Base-by-base conservation (phyloP, 148 eudicot genomes). In the Rheum nobile region DNA sequence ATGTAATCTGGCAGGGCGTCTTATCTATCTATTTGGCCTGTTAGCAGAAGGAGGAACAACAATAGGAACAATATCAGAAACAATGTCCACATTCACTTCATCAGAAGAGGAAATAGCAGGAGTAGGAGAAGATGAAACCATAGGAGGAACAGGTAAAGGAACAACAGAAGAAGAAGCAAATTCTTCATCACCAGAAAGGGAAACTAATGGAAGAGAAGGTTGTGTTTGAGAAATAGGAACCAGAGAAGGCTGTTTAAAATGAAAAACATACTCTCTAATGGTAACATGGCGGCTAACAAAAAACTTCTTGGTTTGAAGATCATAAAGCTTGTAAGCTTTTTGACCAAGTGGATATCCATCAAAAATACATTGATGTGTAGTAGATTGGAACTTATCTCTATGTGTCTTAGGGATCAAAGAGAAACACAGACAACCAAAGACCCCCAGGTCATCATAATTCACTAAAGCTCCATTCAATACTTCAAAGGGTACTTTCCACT, bases 391-490 rank as follows among this genome's bases (percentile, higher is more conserved):
- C 21, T 54, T 41, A 24, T 37, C 69, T 0, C 41, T 38, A 0
- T 38, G 41, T 4, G 41, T 3, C 41, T 12, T 44, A 14, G 17
- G 17, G 3, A 0, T 8, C 48, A 0, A 44, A 12, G 43, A 24
- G 29, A 16, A 75, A 28, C 77, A 75, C 0, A 59, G 16, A 19
- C 71, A 38, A 8, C 71, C 54, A 59, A 74, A 2, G 1, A 74
- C 34, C 17, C 26, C 1, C 0, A 63, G 19, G 13, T 46, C 16
- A 4, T 0, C 0, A 22, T 44, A 75, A 14, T 1, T 1, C 8
- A 7, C 61, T 0, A 0, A 0, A 2, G 13, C n/a, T 2, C 0
- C 4, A 3, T n/a, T 0, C 0, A 75, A 4, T 0, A 46, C 2
- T 17, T 75, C 77, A 75, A 3, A 32, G 0, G 77, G 77, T 2